Evolutionary conservation across 768 basidiomycete species (phyloP).

Genomic region (Tulasnella sp.): DNA sequence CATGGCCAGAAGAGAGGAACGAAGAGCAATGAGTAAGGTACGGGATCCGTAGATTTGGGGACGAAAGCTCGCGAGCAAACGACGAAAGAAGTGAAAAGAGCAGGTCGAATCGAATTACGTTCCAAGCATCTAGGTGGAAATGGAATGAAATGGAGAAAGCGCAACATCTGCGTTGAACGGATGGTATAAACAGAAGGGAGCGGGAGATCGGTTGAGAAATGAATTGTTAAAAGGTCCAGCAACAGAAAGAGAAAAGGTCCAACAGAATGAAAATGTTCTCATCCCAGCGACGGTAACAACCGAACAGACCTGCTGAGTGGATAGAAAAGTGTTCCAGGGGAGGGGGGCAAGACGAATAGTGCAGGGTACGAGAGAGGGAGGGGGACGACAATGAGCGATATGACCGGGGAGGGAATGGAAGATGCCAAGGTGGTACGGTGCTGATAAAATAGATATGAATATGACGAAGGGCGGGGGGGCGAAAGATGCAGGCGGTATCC

Average conservation of each 20-base stretch:
- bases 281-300: not conserved
- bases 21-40: not conserved
- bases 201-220: not conserved
- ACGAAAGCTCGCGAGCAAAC: not conserved
- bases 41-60: not conserved
- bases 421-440: not conserved
- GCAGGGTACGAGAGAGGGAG: too few species aligned
- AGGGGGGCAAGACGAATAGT: not conserved
- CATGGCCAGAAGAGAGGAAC: not conserved
- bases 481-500: not conserved
- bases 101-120: not conserved
- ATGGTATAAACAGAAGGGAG: not conserved
- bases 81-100: not conserved
- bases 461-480: not conserved
- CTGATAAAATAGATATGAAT: not conserved
- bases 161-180: not conserved
- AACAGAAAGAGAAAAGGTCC: not conserved
- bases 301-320: not conserved
- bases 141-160: not conserved
- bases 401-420: too few species aligned
- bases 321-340: not conserved
- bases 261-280: not conserved
- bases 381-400: too few species aligned
- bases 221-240: not conserved
- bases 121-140: not conserved